These are phyloP conservation scores for Penicillium coffeae DNA, from an alignment of 495 filamentous ascomycete genomes.

Conservation along the genomic window DNA sequence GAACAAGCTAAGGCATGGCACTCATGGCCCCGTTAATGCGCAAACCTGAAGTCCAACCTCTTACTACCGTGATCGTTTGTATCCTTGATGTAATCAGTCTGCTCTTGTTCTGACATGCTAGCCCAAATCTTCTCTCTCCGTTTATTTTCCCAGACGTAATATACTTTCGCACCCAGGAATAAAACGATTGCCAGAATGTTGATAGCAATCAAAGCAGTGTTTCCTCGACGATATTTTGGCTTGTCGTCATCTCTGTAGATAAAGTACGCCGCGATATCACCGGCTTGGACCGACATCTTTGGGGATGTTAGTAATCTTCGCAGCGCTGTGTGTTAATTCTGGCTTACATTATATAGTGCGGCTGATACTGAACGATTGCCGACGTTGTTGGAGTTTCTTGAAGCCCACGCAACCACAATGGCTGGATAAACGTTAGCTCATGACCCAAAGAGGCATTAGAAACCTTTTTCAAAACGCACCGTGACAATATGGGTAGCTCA, in stretches of 20 bases:
- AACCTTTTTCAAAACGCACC: conserved; percentile 5
- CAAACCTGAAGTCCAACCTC: conserved; percentile 29
- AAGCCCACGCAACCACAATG: conserved; percentile 60
- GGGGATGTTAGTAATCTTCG: neutral
- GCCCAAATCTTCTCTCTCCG: conserved; percentile 29
- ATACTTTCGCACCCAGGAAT: conserved; percentile 18
- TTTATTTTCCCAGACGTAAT: conserved; percentile 58
- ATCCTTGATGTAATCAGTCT: conserved; percentile 15
- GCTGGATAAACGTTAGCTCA: conserved; percentile 23
- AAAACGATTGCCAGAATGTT: neutral
- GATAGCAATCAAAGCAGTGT: conserved; percentile 50
- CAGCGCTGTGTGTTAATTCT: neutral
- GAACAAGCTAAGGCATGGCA: no score
- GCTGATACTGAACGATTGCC: conserved; percentile 58
- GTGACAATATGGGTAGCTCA: conserved; percentile 55
- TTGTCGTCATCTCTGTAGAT: conserved; percentile 62
- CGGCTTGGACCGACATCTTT: conserved; percentile 68
- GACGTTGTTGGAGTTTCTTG: conserved; percentile 57
- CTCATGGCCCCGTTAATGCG: conserved; percentile 1
- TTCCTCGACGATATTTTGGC: conserved; percentile 60
- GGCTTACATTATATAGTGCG: conserved; percentile 47
- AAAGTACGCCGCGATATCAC: conserved; percentile 49
- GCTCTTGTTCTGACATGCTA: conserved; percentile 12
- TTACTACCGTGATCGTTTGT: conserved; percentile 27
- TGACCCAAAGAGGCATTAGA: neutral